A percentile compares a stretch with the other conserved stretches of the same genome.
phyloP scores from a whole-genome alignment of 2,329 filamentous ascomycete genomes.

The Passalora sequoiae region DNA sequence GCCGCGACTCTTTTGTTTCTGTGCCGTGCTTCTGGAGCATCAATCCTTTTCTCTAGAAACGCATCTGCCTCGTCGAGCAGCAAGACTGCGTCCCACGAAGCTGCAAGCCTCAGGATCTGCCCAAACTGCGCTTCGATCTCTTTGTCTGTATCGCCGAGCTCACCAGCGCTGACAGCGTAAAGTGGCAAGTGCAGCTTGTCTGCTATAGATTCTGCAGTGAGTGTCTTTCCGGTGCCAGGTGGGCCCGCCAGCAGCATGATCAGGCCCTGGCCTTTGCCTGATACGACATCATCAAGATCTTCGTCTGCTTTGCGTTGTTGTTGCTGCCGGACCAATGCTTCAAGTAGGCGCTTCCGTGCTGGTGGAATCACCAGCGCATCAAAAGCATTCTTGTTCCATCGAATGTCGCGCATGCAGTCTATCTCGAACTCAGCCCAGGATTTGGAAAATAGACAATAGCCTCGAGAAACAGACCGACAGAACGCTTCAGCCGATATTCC shows the following conservation, averaged over 20 bases:
- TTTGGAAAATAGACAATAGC: slow-evolving; percentile 16
- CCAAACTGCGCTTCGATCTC: slow-evolving; percentile 19
- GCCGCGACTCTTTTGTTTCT: slow-evolving; percentile 23
- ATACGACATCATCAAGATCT: slow-evolving; percentile 19
- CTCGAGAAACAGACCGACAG: slow-evolving; percentile 12
- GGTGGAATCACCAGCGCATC: slow-evolving; percentile 16
- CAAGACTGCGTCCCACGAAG: slow-evolving; percentile 29
- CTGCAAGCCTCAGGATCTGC: slow-evolving; percentile 19
- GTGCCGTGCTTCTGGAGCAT: slow-evolving; percentile 11
- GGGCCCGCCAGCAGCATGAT: slow-evolving; percentile 25
- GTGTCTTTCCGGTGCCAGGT: slow-evolving; percentile 29
- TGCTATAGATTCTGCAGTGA: slow-evolving; percentile 18
- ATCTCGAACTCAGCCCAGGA: slow-evolving; percentile 20
- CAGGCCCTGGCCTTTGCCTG: slow-evolving; percentile 22
- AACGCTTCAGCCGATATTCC: slow-evolving; percentile 13
- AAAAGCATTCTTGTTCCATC: slow-evolving; percentile 20
- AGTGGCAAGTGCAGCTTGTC: slow-evolving; percentile 13
- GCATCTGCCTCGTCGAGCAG: slow-evolving; percentile 40
- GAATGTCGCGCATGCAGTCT: slow-evolving; percentile 12
- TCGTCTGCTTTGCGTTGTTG: slow-evolving; percentile 11
- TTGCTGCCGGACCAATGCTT: slow-evolving; percentile 17
- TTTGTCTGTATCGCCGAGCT: slow-evolving; percentile 18
- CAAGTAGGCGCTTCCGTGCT: slow-evolving; percentile 16
- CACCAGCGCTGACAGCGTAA: slow-evolving; percentile 11
- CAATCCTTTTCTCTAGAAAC: slow-evolving; percentile 27